Conservation (phyloP, 495 filamentous ascomycete species). For the Usnea hakonensis region DNA sequence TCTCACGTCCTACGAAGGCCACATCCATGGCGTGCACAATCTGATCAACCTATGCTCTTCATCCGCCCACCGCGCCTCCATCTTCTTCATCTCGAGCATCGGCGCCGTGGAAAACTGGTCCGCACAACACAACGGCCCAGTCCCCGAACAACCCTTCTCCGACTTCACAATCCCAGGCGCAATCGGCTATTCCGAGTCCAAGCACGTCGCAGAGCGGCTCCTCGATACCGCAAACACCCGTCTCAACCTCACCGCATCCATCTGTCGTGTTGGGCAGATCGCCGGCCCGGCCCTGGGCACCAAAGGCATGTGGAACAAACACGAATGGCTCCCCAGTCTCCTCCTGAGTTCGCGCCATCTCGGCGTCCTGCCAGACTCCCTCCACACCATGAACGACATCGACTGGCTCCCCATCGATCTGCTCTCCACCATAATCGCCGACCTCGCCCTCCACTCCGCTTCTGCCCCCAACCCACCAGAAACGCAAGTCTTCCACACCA, state of each 20-base stretch:
- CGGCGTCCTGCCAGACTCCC: neutral
- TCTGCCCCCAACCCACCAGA: too few species aligned
- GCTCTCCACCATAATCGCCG: neutral
- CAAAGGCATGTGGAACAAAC: slow-evolving; percentile 41
- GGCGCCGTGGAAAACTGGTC: neutral
- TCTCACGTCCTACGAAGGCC: slow-evolving; percentile 28
- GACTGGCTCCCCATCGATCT: slow-evolving; percentile 9
- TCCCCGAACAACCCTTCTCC: slow-evolving; percentile 15
- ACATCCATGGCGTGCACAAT: slow-evolving; percentile 23
- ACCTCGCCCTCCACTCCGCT: slow-evolving; percentile 1
- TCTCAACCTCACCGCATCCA: slow-evolving; percentile 34
- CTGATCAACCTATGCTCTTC: slow-evolving; percentile 19
- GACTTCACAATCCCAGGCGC: slow-evolving; percentile 6
- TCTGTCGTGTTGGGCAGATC: slow-evolving; percentile 52
- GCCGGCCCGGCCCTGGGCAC: slow-evolving; percentile 37
- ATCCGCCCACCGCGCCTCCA: neutral
- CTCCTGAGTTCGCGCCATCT: slow-evolving; percentile 30
- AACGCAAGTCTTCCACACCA: too few species aligned
- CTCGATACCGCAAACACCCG: slow-evolving; percentile 36
- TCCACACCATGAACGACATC: neutral
- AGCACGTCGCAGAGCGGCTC: slow-evolving; percentile 25
- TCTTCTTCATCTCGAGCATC: neutral
- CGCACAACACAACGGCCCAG: neutral
- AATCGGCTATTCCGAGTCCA: slow-evolving; percentile 21
- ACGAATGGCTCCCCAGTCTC: slow-evolving; percentile 48